These are phyloP conservation scores for Castanospermum australe DNA, from an alignment of 306 rosid species.

Conservation along the genomic window DNA sequence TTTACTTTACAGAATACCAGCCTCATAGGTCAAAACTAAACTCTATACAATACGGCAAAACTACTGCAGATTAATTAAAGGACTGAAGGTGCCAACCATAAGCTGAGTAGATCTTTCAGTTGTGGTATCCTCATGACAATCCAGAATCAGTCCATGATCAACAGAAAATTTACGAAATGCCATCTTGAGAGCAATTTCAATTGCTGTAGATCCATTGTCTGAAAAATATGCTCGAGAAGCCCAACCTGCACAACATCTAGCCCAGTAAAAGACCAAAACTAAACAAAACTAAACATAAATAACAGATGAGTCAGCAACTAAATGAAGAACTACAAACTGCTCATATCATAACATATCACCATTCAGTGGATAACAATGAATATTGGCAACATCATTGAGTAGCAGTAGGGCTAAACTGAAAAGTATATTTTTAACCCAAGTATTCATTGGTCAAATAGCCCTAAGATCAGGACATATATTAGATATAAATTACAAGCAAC, in stretches of 20 bases:
- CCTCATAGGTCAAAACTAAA: not conserved
- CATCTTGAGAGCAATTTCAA: constrained; percentile 97
- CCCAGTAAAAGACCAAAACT: not conserved
- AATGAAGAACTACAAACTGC: constrained; percentile 8
- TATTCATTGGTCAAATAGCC: constrained; percentile 20
- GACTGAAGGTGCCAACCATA: constrained; percentile 52
- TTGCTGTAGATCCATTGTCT: constrained; percentile 95
- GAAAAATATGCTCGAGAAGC: constrained; percentile 90
- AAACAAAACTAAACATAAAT: constrained; percentile 24
- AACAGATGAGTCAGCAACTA: not conserved
- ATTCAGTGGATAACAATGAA: not conserved
- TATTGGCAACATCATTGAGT: not conserved
- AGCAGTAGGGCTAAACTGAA: constrained; percentile 21
- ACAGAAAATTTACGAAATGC: constrained; percentile 89
- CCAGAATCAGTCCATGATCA: constrained; percentile 61
- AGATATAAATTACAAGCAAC: not conserved
- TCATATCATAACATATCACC: constrained; percentile 2
- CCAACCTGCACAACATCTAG: constrained; percentile 61
- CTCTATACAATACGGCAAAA: not conserved
- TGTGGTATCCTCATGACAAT: constrained; percentile 38
- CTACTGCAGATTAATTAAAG: constrained; percentile 23
- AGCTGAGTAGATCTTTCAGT: constrained; percentile 54
- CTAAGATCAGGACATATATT: constrained; percentile 19
- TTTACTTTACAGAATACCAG: constrained; percentile 1
- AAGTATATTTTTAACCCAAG: not conserved